phyloP scores from a whole-genome alignment of 371 early-diverging fungal genomes.

The Catenaria anguillulae region DNA sequence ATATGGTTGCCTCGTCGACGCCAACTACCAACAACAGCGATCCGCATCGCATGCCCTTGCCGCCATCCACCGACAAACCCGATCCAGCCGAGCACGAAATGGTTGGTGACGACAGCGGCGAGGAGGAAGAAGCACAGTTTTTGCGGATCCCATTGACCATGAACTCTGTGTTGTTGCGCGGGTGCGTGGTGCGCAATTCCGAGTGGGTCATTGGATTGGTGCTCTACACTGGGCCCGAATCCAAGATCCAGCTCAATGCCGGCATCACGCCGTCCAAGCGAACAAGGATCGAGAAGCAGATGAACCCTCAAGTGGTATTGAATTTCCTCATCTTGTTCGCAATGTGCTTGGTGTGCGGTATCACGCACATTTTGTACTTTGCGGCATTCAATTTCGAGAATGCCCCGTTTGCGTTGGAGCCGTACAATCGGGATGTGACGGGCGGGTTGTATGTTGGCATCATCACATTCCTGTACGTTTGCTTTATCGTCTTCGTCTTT shows the following conservation, averaged over 20 bases:
- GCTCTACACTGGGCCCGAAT: conserved; percentile 72
- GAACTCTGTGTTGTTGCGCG: conserved; percentile 36
- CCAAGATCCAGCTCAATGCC: conserved; percentile 78
- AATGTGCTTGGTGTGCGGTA: conserved; percentile 36
- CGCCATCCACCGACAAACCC: too few species aligned
- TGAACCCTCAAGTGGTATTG: conserved; percentile 57
- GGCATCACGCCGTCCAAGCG: conserved; percentile 87
- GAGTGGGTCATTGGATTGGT: conserved; percentile 66
- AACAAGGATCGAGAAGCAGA: conserved; percentile 77
- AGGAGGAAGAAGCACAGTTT: background rate
- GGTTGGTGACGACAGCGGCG: background rate
- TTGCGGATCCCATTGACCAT: background rate
- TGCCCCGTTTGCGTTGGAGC: conserved; percentile 16
- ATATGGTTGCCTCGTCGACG: too few species aligned
- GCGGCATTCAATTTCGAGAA: conserved; percentile 18
- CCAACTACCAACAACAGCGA: too few species aligned
- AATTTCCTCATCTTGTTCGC: conserved; percentile 5
- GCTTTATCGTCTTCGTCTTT: background rate
- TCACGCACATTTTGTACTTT: conserved; percentile 23
- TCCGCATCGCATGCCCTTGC: too few species aligned
- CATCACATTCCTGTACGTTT: conserved; percentile 10
- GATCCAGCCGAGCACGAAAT: background rate
- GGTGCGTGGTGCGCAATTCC: conserved; percentile 82
- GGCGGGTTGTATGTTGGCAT: conserved; percentile 9
- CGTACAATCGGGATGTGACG: background rate